Evolutionary conservation across 2,329 filamentous ascomycete species (phyloP).

Genomic region (Monosporascus sp.): DNA sequence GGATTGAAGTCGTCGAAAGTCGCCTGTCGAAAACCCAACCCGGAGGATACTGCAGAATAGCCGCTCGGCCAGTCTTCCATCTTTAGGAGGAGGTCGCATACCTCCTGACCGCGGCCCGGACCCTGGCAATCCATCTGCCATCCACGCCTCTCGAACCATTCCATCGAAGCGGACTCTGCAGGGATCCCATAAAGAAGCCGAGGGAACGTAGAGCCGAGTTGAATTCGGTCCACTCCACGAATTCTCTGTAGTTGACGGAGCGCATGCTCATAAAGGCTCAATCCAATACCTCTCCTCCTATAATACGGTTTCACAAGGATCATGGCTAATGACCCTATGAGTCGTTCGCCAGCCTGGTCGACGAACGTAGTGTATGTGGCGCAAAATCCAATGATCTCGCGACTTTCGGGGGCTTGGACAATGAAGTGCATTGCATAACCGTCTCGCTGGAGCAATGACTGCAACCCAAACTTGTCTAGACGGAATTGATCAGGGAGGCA

Average conservation of each 20-base stretch:
- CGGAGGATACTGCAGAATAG: constrained; percentile 30
- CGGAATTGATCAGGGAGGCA: constrained; percentile 41
- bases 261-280: constrained; percentile 47
- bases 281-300: constrained; percentile 46
- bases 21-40: constrained; percentile 40
- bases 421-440: constrained; percentile 55
- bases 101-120: constrained; percentile 43
- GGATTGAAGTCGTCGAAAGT: constrained; percentile 38
- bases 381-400: constrained; percentile 50
- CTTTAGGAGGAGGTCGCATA: constrained; percentile 49
- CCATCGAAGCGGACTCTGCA: constrained; percentile 32
- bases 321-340: constrained; percentile 51
- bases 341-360: constrained; percentile 44
- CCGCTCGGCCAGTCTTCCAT: constrained; percentile 44
- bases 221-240: constrained; percentile 47
- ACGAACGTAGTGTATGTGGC: constrained; percentile 56
- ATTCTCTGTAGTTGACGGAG: constrained; percentile 43
- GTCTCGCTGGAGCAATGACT: constrained; percentile 44
- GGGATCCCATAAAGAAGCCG: constrained; percentile 52
- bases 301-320: constrained; percentile 46
- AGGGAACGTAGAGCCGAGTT: constrained; percentile 55
- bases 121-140: constrained; percentile 43
- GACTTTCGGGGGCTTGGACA: constrained; percentile 41
- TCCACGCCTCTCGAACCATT: constrained; percentile 50
- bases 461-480: constrained; percentile 37